Evolutionary conservation across 1,284 basidiomycete species (phyloP).

Genomic region (Earliella scabrosa): DNA sequence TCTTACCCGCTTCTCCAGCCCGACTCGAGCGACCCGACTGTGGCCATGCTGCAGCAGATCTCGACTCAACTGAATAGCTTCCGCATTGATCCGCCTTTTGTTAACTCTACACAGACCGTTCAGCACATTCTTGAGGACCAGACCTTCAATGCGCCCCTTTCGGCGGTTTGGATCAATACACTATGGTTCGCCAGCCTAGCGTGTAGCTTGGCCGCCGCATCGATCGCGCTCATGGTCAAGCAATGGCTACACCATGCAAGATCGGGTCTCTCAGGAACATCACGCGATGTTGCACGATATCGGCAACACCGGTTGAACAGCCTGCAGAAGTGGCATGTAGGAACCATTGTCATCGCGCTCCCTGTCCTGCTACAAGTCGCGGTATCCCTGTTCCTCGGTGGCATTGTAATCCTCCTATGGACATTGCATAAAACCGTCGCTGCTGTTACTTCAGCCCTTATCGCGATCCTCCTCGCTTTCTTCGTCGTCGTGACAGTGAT

Average conservation of each 20-base stretch:
- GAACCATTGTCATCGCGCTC: constrained; percentile 23
- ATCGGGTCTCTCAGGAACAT: constrained; percentile 1
- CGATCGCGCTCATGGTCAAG: constrained; percentile 20
- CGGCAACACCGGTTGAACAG: constrained; percentile 29
- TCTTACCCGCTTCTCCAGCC: constrained; percentile 13
- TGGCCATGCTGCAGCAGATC: constrained; percentile 12
- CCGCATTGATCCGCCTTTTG: constrained; percentile 2
- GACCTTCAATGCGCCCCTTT: background rate
- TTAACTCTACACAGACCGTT: constrained; percentile 14
- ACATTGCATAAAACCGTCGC: constrained; percentile 22
- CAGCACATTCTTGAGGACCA: background rate
- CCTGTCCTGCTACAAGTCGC: constrained; percentile 30
- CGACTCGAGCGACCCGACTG: background rate
- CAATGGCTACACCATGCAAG: constrained; percentile 19
- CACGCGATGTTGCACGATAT: constrained; percentile 6
- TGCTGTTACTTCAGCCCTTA: constrained; percentile 5
- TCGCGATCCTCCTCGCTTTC: constrained; percentile 10
- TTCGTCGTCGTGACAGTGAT: constrained; percentile 12
- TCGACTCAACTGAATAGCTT: constrained; percentile 17
- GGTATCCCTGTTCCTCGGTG: constrained; percentile 24
- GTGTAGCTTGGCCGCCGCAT: constrained; percentile 16
- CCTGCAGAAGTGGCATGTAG: constrained; percentile 27
- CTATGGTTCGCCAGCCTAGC: constrained; percentile 26
- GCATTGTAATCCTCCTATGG: constrained; percentile 26
- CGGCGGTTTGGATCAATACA: constrained; percentile 17